Percentiles rank a stretch among this genome's conserved stretches.
Conservation (phyloP, 164 flowering plant species). For the Santalum album region DNA sequence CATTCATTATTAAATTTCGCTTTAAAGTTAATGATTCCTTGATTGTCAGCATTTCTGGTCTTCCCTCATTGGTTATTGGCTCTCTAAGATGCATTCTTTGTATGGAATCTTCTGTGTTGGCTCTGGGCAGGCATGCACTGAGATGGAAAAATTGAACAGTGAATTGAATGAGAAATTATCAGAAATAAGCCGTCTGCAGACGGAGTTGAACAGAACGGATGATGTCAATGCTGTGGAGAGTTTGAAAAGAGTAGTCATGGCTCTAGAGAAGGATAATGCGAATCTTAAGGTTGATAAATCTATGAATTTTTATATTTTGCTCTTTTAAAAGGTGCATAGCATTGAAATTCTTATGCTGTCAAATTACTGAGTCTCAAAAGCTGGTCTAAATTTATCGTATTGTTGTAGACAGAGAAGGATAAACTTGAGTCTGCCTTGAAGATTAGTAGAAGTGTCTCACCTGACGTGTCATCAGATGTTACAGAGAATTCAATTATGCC, state of each 20-base stretch:
- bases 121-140: slow-evolving; percentile 36
- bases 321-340: background rate
- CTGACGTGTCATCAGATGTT: slow-evolving; percentile 12
- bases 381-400: too few relatives aligned
- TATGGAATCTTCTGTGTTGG: slow-evolving; percentile 5
- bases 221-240: slow-evolving; percentile 28
- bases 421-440: slow-evolving; percentile 46
- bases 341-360: background rate
- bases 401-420: slow-evolving; percentile 50
- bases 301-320: background rate
- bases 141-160: slow-evolving; percentile 39
- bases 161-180: slow-evolving; percentile 69
- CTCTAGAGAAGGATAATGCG: slow-evolving; percentile 60
- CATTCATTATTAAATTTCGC: too few relatives aligned
- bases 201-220: slow-evolving; percentile 43
- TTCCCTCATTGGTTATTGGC: background rate
- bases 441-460: slow-evolving; percentile 17
- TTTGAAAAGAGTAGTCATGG: slow-evolving; percentile 37
- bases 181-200: slow-evolving; percentile 46
- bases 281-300: slow-evolving; percentile 83
- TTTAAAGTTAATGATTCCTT: too few relatives aligned
- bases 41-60: too few relatives aligned
- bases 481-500: slow-evolving; percentile 16
- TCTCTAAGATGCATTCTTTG: background rate
- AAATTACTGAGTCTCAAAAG: too few relatives aligned